Conservation (phyloP, 768 basidiomycete species). For the Termitomyces sp. region DNA sequence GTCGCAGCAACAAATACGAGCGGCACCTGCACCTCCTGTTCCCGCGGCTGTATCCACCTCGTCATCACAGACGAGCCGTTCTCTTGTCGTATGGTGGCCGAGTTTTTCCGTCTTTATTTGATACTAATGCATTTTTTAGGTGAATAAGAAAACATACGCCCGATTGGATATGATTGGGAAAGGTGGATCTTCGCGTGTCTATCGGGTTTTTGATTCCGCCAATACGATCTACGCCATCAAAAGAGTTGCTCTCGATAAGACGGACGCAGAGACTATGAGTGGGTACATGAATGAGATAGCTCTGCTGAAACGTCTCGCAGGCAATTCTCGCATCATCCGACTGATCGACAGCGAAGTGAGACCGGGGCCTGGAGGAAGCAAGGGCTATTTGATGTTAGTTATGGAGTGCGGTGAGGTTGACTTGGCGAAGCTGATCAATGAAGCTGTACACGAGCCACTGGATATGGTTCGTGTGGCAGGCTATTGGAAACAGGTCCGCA, state of each 20-base stretch:
- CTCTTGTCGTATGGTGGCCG: constrained; percentile 30
- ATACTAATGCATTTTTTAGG: constrained; percentile 26
- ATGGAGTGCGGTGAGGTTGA: constrained; percentile 99
- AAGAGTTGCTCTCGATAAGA: constrained; percentile 83
- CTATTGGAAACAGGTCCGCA: constrained; percentile 90
- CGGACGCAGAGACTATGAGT: constrained; percentile 82
- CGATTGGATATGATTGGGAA: constrained; percentile 87
- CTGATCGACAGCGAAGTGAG: constrained; percentile 89
- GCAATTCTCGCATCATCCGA: constrained; percentile 88
- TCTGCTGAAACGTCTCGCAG: constrained; percentile 87
- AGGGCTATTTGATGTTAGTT: constrained; percentile 74
- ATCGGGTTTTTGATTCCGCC: constrained; percentile 73
- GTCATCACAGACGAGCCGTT: constrained; percentile 31
- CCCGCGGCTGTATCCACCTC: constrained; percentile 20
- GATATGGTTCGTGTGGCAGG: constrained; percentile 94
- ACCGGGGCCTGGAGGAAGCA: constrained; percentile 60
- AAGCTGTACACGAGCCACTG: constrained; percentile 77
- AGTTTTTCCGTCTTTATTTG: background rate
- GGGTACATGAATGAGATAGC: constrained; percentile 97
- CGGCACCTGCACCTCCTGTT: constrained; percentile 30
- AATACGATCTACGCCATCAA: constrained; percentile 88
- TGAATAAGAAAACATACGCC: constrained; percentile 80
- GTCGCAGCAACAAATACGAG: constrained; percentile 24
- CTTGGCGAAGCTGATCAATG: constrained; percentile 74
- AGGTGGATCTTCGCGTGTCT: constrained; percentile 95